Base-by-base conservation (phyloP, 2,329 filamentous ascomycete species). In the Pseudocercospora vitis region DNA sequence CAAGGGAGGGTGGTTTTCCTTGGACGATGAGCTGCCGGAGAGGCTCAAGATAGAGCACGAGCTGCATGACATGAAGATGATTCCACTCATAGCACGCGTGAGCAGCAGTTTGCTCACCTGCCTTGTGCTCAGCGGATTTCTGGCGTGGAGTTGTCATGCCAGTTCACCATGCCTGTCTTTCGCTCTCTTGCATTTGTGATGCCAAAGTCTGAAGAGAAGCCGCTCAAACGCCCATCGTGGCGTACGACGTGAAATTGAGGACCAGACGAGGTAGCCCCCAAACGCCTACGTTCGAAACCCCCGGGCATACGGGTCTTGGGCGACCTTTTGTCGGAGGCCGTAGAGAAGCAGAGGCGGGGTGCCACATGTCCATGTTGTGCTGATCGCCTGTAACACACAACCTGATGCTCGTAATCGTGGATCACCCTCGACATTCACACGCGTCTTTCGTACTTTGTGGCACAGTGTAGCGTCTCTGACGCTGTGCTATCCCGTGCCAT, bases 1-100 rank as follows among this genome's bases (percentile, higher is more conserved):
- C 52, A 54, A 54, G 52, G 47, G 31, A 39, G 29, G 37, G 21
- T 18, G 21, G 18, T 42, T 42, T 42, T 42, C 37, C 37, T 24
- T 42, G 37, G 37, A 21, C 37, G 37, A 42, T 21, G 21, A 21
- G n/a, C 12, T 42, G 19, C 37, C 12, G 37, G 11, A 21, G 4
- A 16, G 23, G 37, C 18, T 42, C 8, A 26, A 42, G 37, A 26
- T 26, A 42, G 26, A 29, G 26, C 18, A 42, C 12, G 12, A 24
- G 21, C 21, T 24, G 37, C 37, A 42, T 40, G 35, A 40, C 35
- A 23, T 40, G 18, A 19, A 14, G 35, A 40, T 40, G 26, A 7
- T 29, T 29, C 11, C 26, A 11, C 6, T 29, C 26, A 29, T 6
- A 29, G 26, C 26, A 29, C 26, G 26, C 26, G 26, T 7, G 26